Conservation (phyloP, 1,139 yeast genomes). For the Scheffersomyces segobiensis region DNA sequence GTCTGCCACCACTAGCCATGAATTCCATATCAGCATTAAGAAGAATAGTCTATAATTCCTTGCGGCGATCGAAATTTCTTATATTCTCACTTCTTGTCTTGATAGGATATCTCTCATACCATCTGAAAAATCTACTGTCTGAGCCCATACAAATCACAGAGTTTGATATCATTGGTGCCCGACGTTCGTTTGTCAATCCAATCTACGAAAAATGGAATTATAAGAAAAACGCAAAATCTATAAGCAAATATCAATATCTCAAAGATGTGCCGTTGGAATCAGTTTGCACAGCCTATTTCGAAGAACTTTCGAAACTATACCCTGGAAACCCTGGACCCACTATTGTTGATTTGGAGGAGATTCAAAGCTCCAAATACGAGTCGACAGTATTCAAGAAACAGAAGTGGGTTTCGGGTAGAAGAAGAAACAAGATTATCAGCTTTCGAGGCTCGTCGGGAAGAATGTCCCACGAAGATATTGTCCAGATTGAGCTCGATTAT, state of each 20-base stretch:
- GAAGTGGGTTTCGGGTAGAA: constrained; percentile 25
- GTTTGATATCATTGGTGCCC: not conserved
- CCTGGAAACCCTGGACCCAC: constrained; percentile 8
- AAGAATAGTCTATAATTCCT: not conserved
- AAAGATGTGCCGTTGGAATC: not conserved
- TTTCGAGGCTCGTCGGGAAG: constrained; percentile 6
- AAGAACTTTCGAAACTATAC: constrained; percentile 9
- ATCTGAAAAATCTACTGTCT: constrained; percentile 2
- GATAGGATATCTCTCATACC: not conserved
- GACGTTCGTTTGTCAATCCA: not conserved
- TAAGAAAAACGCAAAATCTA: not conserved
- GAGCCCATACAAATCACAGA: not conserved
- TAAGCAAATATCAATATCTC: not conserved
- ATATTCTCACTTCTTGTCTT: not conserved
- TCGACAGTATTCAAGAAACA: constrained; percentile 24
- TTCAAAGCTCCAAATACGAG: constrained; percentile 17
- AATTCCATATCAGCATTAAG: not conserved
- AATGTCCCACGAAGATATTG: constrained; percentile 12
- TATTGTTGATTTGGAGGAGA: constrained; percentile 19
- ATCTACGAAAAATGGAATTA: not conserved
- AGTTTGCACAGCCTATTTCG: constrained; percentile 13
- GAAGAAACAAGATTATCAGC: constrained; percentile 8
- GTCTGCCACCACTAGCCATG: not conserved
- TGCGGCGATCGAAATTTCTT: not conserved
- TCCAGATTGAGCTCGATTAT: constrained; percentile 12